These are phyloP conservation scores for Avicennia marina DNA, from an alignment of 257 asterid species.

Conservation along the genomic window DNA sequence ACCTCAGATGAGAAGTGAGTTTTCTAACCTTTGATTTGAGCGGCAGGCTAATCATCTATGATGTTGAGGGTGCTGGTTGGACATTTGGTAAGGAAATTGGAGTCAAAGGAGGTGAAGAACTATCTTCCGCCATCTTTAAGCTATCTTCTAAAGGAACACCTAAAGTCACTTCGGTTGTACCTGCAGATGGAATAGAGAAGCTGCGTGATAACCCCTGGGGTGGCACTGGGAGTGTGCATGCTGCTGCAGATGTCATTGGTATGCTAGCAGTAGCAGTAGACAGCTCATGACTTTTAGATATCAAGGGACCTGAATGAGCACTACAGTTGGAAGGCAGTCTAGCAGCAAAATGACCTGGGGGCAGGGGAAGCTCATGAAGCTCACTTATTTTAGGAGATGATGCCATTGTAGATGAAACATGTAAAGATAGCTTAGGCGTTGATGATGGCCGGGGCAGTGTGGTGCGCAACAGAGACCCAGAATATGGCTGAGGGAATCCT, in stretches of 20 bases:
- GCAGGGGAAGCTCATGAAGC: constrained; percentile 97
- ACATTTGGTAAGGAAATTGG: constrained; percentile 29
- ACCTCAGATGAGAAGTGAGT: too few species aligned
- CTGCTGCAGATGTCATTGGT: constrained; percentile 20
- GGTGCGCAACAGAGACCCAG: constrained; percentile 57
- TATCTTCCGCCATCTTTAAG: constrained; percentile 34
- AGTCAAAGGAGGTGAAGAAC: constrained; percentile 48
- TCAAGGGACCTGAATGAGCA: constrained; percentile 79
- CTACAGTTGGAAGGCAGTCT: constrained; percentile 33
- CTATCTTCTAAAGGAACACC: constrained; percentile 39
- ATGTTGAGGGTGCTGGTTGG: constrained; percentile 33
- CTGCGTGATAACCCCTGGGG: constrained; percentile 58
- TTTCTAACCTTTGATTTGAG: constrained; percentile 37
- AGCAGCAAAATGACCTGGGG: constrained; percentile 61
- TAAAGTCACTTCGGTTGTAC: constrained; percentile 33
- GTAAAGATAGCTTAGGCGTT: constrained; percentile 46
- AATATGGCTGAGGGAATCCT: constrained; percentile 33
- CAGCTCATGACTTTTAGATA: constrained; percentile 38
- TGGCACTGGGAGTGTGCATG: constrained; percentile 63
- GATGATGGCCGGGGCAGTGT: constrained; percentile 48
- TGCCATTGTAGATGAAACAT: constrained; percentile 31
- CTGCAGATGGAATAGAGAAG: constrained; percentile 75
- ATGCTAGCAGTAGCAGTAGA: constrained; percentile 30
- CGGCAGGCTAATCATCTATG: constrained; percentile 26
- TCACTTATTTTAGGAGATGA: constrained; percentile 89